phyloP scores from a whole-genome alignment of 2,329 filamentous ascomycete genomes.

The Talaromyces sp. region DNA sequence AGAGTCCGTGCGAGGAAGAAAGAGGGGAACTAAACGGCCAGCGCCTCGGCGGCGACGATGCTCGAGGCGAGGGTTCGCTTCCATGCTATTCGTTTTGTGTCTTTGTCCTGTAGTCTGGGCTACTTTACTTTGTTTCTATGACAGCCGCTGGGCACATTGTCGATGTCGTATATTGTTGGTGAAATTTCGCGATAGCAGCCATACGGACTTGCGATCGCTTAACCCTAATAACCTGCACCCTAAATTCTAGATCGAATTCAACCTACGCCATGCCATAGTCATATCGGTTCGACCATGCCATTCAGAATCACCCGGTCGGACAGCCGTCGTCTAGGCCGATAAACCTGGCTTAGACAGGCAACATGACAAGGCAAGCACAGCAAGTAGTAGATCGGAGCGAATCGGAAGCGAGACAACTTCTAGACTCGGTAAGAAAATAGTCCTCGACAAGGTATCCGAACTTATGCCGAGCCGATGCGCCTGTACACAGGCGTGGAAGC shows the following conservation, averaged over 20 bases:
- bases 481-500: not conserved
- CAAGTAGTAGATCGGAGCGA: not conserved
- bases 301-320: no score
- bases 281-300: not conserved
- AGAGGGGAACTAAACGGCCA: not conserved
- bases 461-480: not conserved
- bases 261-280: not conserved
- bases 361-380: not conserved
- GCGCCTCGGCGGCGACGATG: not conserved
- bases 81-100: not conserved
- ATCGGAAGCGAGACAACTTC: not conserved
- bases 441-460: not conserved
- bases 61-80: not conserved
- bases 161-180: not conserved
- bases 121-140: not conserved
- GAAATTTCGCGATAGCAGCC: not conserved
- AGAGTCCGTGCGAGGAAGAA: constrained; percentile 1
- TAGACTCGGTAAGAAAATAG: not conserved
- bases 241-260: not conserved
- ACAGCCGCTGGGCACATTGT: not conserved
- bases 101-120: not conserved
- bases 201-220: not conserved
- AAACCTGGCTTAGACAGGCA: no score
- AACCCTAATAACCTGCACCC: not conserved
- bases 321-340: not conserved